Conservation (phyloP, 331 rosid genomes). For the Malus hybrid region DNA sequence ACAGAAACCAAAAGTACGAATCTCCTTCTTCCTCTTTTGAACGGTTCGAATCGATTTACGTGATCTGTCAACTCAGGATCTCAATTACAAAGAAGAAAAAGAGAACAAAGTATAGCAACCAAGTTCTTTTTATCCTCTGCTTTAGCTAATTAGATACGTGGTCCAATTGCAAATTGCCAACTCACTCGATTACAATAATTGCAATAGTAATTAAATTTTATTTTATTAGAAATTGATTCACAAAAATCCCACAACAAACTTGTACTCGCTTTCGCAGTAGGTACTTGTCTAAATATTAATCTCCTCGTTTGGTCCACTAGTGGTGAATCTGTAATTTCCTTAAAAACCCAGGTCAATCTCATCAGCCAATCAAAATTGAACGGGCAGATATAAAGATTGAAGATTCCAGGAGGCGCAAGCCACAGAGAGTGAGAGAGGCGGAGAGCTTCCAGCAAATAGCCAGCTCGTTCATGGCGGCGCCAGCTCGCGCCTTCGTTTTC, state of each 20-base stretch:
- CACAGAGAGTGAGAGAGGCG: not conserved
- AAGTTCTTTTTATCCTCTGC: not conserved
- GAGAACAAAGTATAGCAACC: not conserved
- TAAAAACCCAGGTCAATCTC: not conserved
- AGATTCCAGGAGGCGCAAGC: not conserved
- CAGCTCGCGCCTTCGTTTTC: slow-evolving; percentile 50
- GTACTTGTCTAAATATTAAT: not conserved
- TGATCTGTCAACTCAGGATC: too few species aligned
- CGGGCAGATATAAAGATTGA: slow-evolving; percentile 6
- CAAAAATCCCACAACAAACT: not conserved
- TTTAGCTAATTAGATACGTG: not conserved
- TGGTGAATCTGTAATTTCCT: slow-evolving; percentile 25
- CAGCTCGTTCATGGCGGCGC: slow-evolving; percentile 44
- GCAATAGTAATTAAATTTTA: not conserved
- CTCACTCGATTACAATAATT: not conserved
- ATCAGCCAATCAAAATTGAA: not conserved
- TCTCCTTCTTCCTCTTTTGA: too few species aligned
- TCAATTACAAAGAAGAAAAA: not conserved
- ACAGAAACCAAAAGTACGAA: too few species aligned
- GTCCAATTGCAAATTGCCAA: not conserved
- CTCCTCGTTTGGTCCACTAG: not conserved
- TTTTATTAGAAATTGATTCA: not conserved
- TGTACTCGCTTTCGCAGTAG: not conserved
- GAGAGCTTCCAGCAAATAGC: not conserved
- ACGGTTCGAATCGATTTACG: too few species aligned